A percentile compares a stretch with the other conserved stretches of the same genome.
phyloP scores from a whole-genome alignment of 2,329 filamentous ascomycete species.

The Fusarium buxicola region DNA sequence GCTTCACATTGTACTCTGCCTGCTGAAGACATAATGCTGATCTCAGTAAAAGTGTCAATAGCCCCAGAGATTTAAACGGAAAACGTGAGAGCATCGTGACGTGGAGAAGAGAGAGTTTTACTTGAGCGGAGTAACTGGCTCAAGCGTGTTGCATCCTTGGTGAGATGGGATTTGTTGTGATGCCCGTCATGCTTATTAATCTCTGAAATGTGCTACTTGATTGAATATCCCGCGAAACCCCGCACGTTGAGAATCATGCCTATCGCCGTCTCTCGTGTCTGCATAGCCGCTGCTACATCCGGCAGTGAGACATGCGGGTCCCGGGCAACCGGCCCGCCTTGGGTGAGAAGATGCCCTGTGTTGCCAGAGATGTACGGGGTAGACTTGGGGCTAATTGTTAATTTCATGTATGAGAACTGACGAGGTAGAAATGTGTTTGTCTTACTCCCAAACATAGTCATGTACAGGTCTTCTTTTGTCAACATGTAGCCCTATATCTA shows the following conservation, averaged over 20 bases:
- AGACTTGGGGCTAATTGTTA: too few relatives aligned
- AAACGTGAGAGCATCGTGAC: neutral
- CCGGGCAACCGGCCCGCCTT: neutral
- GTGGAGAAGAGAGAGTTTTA: slow-evolving; percentile 4
- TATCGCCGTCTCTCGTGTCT: neutral
- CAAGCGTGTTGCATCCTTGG: too few relatives aligned
- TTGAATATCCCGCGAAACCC: neutral
- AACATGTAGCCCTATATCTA: too few relatives aligned
- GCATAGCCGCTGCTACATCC: neutral
- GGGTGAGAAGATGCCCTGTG: neutral
- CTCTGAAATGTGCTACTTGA: neutral
- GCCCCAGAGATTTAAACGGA: neutral
- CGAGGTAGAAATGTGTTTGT: too few relatives aligned
- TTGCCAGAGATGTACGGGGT: too few relatives aligned
- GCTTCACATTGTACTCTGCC: neutral
- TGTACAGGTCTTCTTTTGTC: too few relatives aligned
- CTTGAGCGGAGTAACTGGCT: neutral
- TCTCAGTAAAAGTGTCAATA: neutral
- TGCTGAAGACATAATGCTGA: neutral
- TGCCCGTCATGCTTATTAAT: slow-evolving; percentile 3
- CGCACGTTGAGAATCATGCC: neutral
- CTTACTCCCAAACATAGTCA: too few relatives aligned
- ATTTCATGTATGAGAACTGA: too few relatives aligned
- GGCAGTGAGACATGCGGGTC: slow-evolving; percentile 1
- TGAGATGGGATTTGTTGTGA: neutral